Base-by-base conservation (phyloP, 805 yeast species). In the Saccharomycopsis babjevae region DNA sequence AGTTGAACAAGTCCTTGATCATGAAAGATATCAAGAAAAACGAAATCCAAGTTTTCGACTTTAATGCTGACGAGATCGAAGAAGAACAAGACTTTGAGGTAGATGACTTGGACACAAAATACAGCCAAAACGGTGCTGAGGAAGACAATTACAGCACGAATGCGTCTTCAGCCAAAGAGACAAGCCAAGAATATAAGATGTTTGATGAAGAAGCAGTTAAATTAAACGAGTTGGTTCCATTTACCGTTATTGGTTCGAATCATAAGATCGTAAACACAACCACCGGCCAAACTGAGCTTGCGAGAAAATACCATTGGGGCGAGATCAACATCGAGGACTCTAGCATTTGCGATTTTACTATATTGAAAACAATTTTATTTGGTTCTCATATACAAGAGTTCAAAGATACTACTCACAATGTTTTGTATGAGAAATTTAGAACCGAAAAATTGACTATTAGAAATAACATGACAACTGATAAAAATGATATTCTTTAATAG, bases 361-460 rank as follows among this genome's bases (percentile, higher is more conserved):
- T 81, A 18, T 74, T 89, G 68, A 83, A 86, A 65, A 80, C 85
- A 56, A 93, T 88, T 2, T 71, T 89, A 50, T 82, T 89, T 68
- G 96, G 96, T 6, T 82, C 92, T n/a, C 96, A 89, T 70, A 75
- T 88, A 66, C 87, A 84, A 70, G 94, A 88, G 68, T 82, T 88
- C 68, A 87, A 88, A 73, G 96, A 88, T 68, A 76, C 87, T 62
- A 89, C 96, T 34, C 90, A 86, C 67, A 88, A 84, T 67, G 77
- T 83, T 72, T 73, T 88, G 59, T 88, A 88, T 72, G 96, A 88
- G 69, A 83, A 85, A 61, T 88, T 87, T 70, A 81, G 96, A 74
- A 85, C 94, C 22, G 92, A 87, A 69, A 79, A 87, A 40, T 54
- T 61, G 32, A 18, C 39, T 3, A 25, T 42, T 15, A 50, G 57